Percentiles rank a stretch among this genome's conserved stretches.
These are phyloP conservation scores for Nemania serpens DNA, from an alignment of 2,329 filamentous ascomycete species.

Conservation along the genomic window DNA sequence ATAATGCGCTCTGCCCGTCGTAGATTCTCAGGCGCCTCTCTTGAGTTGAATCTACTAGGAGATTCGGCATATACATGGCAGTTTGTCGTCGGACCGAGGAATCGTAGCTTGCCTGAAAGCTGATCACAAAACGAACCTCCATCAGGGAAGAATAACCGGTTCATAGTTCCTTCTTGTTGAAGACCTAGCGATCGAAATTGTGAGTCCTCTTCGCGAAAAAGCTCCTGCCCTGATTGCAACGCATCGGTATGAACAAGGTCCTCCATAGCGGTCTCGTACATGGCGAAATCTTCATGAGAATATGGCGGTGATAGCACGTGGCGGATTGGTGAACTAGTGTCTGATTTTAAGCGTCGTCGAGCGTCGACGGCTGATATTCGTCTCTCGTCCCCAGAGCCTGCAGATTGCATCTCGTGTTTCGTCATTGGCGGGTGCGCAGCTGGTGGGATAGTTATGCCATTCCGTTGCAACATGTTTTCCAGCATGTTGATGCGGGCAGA, in stretches of 20 bases:
- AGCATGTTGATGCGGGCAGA: constrained; percentile 27
- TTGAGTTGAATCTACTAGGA: constrained; percentile 9
- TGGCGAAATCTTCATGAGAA: constrained; percentile 27
- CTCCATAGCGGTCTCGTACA: constrained; percentile 22
- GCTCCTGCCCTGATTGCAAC: not conserved
- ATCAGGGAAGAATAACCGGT: constrained; percentile 17
- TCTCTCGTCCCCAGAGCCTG: constrained; percentile 19
- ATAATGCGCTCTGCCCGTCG: constrained; percentile 30
- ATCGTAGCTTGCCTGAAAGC: constrained; percentile 17
- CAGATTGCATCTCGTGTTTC: constrained; percentile 22
- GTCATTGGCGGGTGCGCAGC: constrained; percentile 27
- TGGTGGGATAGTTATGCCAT: constrained; percentile 22
- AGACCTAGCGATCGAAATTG: constrained; percentile 4
- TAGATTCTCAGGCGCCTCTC: constrained; percentile 22
- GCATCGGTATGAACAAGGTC: constrained; percentile 4
- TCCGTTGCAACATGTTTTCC: constrained; percentile 27
- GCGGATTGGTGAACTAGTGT: constrained; percentile 10
- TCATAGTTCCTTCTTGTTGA: constrained; percentile 13
- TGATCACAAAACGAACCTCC: constrained; percentile 15
- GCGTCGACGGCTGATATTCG: constrained; percentile 2
- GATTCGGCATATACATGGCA: constrained; percentile 14
- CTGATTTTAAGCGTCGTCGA: constrained; percentile 17
- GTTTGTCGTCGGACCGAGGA: constrained; percentile 20
- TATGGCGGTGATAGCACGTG: constrained; percentile 28
- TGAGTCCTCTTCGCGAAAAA: not conserved